These are phyloP conservation scores for Clavariopsis aquatica DNA, from an alignment of 495 filamentous ascomycete species.

Conservation along the genomic window DNA sequence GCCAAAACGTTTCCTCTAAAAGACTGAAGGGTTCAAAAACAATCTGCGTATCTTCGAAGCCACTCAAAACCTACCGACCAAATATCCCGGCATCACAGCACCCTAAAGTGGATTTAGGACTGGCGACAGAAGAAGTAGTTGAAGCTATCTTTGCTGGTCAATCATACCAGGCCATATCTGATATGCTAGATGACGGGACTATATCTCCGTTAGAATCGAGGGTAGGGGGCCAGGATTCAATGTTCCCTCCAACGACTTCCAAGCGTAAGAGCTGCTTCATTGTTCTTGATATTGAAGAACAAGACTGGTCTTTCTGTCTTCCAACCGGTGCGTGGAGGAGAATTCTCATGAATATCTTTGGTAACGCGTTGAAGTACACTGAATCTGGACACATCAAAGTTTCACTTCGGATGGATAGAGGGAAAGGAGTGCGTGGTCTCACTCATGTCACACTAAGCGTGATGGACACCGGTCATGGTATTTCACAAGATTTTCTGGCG, in stretches of 20 bases:
- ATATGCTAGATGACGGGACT: neutral
- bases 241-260: neutral
- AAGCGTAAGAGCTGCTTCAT: slow-evolving; percentile 23
- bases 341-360: slow-evolving; percentile 44
- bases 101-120: slow-evolving; percentile 34
- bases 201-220: neutral
- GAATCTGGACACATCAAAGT: slow-evolving; percentile 37
- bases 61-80: slow-evolving; percentile 5
- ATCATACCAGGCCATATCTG: slow-evolving; percentile 4
- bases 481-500: slow-evolving; percentile 37
- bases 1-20: slow-evolving; percentile 20
- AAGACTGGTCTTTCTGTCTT: slow-evolving; percentile 27
- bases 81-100: neutral
- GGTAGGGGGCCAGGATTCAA: too few species aligned
- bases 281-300: slow-evolving; percentile 32
- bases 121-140: slow-evolving; percentile 41
- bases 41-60: slow-evolving; percentile 24
- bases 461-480: slow-evolving; percentile 42
- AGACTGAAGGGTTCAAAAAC: slow-evolving; percentile 18
- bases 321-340: slow-evolving; percentile 31
- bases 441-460: slow-evolving; percentile 30
- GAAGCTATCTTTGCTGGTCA: slow-evolving; percentile 39
- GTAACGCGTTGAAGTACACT: slow-evolving; percentile 47
- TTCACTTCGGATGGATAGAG: slow-evolving; percentile 21
- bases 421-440: neutral